These are phyloP conservation scores for Olyra latifolia DNA, from an alignment of 176 grass and related monocot genomes.

Conservation along the genomic window DNA sequence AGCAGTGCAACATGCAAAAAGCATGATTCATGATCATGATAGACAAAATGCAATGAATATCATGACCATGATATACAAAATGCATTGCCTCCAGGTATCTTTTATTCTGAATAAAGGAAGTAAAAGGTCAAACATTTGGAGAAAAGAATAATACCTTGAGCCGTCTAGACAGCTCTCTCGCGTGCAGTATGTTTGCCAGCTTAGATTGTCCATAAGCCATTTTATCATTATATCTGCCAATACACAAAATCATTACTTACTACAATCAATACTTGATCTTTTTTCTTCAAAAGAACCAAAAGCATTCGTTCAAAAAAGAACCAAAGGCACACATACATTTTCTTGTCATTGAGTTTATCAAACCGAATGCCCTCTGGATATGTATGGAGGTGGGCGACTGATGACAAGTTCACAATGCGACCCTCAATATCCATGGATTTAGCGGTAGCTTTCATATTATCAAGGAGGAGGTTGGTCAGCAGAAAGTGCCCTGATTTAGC, in stretches of 20 bases:
- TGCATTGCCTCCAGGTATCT: slow-evolving; percentile 10
- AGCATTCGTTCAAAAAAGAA: slow-evolving; percentile 30
- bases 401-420: slow-evolving; percentile 88
- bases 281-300: background rate
- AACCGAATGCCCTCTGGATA: slow-evolving; percentile 76
- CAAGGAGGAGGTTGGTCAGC: slow-evolving; percentile 88
- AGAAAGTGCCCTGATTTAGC: slow-evolving; percentile 81
- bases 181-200: slow-evolving; percentile 90
- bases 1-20: background rate
- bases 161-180: slow-evolving; percentile 75
- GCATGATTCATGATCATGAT: background rate
- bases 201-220: slow-evolving; percentile 95
- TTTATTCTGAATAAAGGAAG: background rate
- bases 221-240: slow-evolving; percentile 82
- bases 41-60: slow-evolving; percentile 10
- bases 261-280: background rate
- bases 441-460: slow-evolving; percentile 78
- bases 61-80: background rate
- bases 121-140: background rate
- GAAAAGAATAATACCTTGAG: slow-evolving; percentile 54
- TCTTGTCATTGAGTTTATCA: slow-evolving; percentile 62
- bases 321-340: slow-evolving; percentile 48
- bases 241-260: slow-evolving; percentile 27
- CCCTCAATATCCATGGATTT: slow-evolving; percentile 72
- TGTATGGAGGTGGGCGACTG: slow-evolving; percentile 78